These are phyloP conservation scores for Quercus gilva DNA, from an alignment of 306 rosid species.

Conservation along the genomic window DNA sequence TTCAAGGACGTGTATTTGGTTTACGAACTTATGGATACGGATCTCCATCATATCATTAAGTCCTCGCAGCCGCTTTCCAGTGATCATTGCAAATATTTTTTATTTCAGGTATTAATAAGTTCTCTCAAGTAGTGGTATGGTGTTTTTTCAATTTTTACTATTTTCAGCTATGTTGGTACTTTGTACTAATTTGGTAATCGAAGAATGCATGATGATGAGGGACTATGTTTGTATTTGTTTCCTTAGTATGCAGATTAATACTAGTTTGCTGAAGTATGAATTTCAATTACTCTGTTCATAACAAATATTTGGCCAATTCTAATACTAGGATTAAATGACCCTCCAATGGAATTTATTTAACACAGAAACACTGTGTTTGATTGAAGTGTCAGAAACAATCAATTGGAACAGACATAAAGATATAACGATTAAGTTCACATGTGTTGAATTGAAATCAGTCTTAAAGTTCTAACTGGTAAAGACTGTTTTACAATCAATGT, in stretches of 20 bases:
- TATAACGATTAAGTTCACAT: background rate
- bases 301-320: background rate
- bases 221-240: background rate
- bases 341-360: constrained; percentile 6
- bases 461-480: background rate
- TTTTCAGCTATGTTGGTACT: constrained; percentile 3
- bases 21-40: constrained; percentile 94
- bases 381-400: background rate
- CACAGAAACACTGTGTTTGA: background rate
- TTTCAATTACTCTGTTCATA: background rate
- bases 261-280: constrained; percentile 4
- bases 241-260: constrained; percentile 1
- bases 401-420: background rate
- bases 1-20: constrained; percentile 86
- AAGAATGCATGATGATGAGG: background rate
- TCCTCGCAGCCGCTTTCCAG: constrained; percentile 66
- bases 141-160: constrained; percentile 5
- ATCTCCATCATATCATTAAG: constrained; percentile 76
- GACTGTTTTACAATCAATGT: background rate
- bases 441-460: background rate
- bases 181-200: constrained; percentile 4
- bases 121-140: background rate
- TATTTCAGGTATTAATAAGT: constrained; percentile 59
- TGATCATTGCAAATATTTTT: constrained; percentile 78
- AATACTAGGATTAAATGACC: constrained; percentile 3